These are phyloP conservation scores for Saturnispora sanitii DNA, from an alignment of 805 yeast species.

Conservation along the genomic window DNA sequence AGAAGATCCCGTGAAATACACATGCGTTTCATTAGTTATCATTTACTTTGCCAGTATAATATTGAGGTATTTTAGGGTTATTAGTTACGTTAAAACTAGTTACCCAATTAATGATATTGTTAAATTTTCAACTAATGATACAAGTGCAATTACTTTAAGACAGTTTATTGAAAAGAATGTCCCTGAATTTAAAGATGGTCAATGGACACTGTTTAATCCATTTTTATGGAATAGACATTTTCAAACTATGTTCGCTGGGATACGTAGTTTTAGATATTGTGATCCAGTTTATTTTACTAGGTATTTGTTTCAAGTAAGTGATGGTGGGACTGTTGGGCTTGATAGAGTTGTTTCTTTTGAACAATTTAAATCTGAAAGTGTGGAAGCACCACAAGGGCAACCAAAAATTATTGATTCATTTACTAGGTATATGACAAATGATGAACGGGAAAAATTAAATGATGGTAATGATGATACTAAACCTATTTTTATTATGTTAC, in stretches of 20 bases:
- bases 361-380: slow-evolving; percentile 18
- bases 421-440: slow-evolving; percentile 41
- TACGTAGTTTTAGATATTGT: slow-evolving; percentile 38
- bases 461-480: slow-evolving; percentile 27
- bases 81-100: slow-evolving; percentile 12
- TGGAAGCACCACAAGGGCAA: slow-evolving; percentile 28
- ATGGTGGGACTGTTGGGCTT: slow-evolving; percentile 64
- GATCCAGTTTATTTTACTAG: slow-evolving; percentile 68
- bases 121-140: slow-evolving; percentile 2
- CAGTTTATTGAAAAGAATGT: slow-evolving; percentile 17
- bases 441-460: slow-evolving; percentile 31
- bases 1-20: neutral
- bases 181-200: slow-evolving; percentile 38
- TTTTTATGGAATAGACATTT: slow-evolving; percentile 59
- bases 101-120: slow-evolving; percentile 10
- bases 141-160: slow-evolving; percentile 12
- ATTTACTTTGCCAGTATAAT: neutral
- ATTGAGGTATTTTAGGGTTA: slow-evolving; percentile 8
- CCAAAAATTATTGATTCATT: slow-evolving; percentile 35
- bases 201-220: slow-evolving; percentile 52
- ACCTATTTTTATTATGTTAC: slow-evolving; percentile 58
- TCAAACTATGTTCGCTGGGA: slow-evolving; percentile 65
- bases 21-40: slow-evolving; percentile 10
- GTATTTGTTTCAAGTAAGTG: slow-evolving; percentile 45
- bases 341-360: slow-evolving; percentile 53